A percentile compares a stretch with the other conserved stretches of the same genome.
Evolutionary conservation across 2,329 filamentous ascomycete genomes (phyloP).

Genomic region (Cladosporium sp.): DNA sequence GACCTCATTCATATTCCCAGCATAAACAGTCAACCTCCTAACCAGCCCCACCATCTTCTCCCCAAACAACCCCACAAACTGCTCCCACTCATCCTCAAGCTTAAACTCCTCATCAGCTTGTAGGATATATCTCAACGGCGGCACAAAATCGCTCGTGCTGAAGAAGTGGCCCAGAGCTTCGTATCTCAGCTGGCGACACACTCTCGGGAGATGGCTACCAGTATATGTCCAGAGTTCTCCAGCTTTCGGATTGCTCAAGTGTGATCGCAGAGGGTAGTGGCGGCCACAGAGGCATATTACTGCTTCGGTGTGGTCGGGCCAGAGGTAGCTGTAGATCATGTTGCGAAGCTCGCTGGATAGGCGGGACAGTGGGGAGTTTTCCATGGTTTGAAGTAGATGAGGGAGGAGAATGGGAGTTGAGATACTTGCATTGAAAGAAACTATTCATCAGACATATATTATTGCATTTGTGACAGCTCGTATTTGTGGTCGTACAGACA

Average conservation of each 20-base stretch:
- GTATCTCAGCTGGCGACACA: not conserved
- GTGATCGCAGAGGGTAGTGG: not conserved
- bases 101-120: not conserved
- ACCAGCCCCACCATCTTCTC: not conserved
- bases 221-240: not conserved
- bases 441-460: not conserved
- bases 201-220: not conserved
- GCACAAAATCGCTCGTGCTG: not conserved
- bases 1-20: not conserved
- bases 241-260: not conserved
- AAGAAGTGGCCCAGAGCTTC: not conserved
- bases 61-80: not conserved
- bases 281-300: not conserved
- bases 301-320: not conserved
- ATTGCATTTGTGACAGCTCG: not conserved
- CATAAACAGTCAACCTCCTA: not conserved
- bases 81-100: not conserved
- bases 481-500: not conserved
- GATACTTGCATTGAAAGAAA: not conserved
- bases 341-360: conserved; percentile 4
- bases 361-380: not conserved
- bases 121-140: not conserved
- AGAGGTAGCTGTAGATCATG: not conserved
- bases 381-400: not conserved
- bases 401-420: not conserved